phyloP scores from a whole-genome alignment of 345 rosid genomes.

The Abelmoschus esculentus region DNA sequence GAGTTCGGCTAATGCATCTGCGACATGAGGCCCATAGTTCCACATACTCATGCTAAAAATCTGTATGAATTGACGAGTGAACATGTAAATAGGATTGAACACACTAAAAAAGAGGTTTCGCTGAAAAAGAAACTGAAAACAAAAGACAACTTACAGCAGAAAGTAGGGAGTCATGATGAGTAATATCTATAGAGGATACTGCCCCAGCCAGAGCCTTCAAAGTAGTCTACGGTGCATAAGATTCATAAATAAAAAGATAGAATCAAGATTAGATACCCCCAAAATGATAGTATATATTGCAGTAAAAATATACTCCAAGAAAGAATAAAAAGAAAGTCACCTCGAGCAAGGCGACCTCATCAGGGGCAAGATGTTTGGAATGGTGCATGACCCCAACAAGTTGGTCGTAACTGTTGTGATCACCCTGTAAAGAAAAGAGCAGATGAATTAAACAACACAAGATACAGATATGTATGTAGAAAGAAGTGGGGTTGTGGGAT shows the following conservation, averaged over 20 bases:
- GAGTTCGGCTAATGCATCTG: constrained; percentile 63
- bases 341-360: constrained; percentile 69
- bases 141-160: constrained; percentile 41
- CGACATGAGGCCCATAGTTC: constrained; percentile 50
- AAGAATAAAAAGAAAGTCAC: constrained; percentile 20
- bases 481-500: neutral
- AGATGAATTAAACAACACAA: neutral
- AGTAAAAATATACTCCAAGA: neutral
- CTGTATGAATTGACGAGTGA: constrained; percentile 24
- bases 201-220: constrained; percentile 61
- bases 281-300: neutral
- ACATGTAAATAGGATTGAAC: neutral
- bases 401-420: constrained; percentile 42
- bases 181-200: constrained; percentile 54
- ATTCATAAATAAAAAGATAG: constrained; percentile 6
- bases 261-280: neutral
- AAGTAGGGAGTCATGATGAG: constrained; percentile 56
- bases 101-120: neutral
- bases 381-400: constrained; percentile 57
- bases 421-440: constrained; percentile 37
- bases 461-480: neutral
- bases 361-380: constrained; percentile 29
- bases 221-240: constrained; percentile 38
- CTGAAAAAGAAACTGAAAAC: neutral
- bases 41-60: constrained; percentile 73